Conservation (phyloP, 2,329 filamentous ascomycete genomes). For the Trichoderma cornu-damae region DNA sequence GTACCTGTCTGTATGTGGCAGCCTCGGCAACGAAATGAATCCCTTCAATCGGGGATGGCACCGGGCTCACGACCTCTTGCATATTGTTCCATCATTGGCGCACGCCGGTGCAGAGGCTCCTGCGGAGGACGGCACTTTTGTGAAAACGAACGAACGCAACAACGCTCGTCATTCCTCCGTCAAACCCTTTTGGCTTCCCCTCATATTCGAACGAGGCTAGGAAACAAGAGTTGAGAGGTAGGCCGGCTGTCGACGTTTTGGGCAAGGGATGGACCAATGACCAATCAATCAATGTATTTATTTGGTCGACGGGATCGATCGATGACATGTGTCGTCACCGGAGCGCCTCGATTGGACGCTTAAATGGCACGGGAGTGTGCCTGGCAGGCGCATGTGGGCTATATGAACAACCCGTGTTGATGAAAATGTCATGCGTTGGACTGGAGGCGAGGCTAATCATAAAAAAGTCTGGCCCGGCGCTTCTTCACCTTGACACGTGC, state of each 20-base stretch:
- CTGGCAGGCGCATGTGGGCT: slow-evolving; percentile 6
- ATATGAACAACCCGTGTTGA: not conserved
- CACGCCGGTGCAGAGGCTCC: not conserved
- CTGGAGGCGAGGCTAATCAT: not conserved
- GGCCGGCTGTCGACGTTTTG: too few relatives aligned
- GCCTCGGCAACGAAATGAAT: too few relatives aligned
- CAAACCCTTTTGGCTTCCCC: not conserved
- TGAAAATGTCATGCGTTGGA: slow-evolving; percentile 1
- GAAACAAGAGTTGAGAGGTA: not conserved
- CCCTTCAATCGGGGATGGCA: too few relatives aligned
- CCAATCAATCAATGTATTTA: not conserved
- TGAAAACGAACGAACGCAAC: not conserved
- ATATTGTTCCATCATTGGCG: too few relatives aligned
- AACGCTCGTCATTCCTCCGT: not conserved
- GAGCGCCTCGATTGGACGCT: slow-evolving; percentile 5
- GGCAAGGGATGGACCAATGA: too few relatives aligned
- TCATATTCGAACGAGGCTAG: not conserved
- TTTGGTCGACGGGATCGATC: not conserved
- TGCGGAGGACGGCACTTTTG: not conserved
- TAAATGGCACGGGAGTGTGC: slow-evolving; percentile 5
- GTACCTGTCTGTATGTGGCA: too few relatives aligned
- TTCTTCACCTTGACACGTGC: not conserved
- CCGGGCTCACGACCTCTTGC: too few relatives aligned
- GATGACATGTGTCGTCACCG: slow-evolving; percentile 12
- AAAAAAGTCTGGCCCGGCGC: not conserved